Evolutionary conservation across 768 basidiomycete genomes (phyloP), one percentile per base, ranked within the genome.

Genomic region (Agaricus blazei): DNA sequence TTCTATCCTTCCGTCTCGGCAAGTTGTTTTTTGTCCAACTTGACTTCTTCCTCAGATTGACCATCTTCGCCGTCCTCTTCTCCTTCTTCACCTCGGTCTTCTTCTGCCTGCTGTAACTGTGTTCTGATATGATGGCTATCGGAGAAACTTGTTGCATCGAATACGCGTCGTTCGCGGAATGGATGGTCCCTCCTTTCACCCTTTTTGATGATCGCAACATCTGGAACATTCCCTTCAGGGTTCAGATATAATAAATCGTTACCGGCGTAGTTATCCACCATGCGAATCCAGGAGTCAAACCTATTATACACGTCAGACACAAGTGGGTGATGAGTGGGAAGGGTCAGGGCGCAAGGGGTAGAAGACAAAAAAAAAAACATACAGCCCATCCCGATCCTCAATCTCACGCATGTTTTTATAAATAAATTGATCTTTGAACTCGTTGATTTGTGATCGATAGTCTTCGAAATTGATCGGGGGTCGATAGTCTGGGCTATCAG

Each of bases 331-430:
- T 19, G 19, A 50, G 27, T 28, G 34, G 11, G 28, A 27, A 7
- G 5, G 40, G 23, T 15, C 37, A 19, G 29, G 6, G 15, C 31
- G n/a, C 7, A 26, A 37, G 19, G 26, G 19, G 19, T 19, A 19
- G 28, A 46, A 51, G 3, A 29, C 12, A 31, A 36, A 15, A 31
- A 12, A 36, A 23, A 14, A 15, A 19, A 64, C 93, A 58, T 62
- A 93, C 91, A 90, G 71, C 54, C 85, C 88, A 61, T 81, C 76
- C 15, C 76, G 79, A 58, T 90, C 85, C 69, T 99, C 97, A 27
- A 93, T 85, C 57, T 78, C 72, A 46, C 93, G 82, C 87, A 98
- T 90, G 59, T 83, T 82, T 59, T 87, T 78, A 64, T 98, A 98
- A 31, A 99, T 96, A 59, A 82, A 81, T 62, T 79, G 77, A 63